Base-by-base conservation (phyloP, 306 rosid species). In the Rosa chinensis region DNA sequence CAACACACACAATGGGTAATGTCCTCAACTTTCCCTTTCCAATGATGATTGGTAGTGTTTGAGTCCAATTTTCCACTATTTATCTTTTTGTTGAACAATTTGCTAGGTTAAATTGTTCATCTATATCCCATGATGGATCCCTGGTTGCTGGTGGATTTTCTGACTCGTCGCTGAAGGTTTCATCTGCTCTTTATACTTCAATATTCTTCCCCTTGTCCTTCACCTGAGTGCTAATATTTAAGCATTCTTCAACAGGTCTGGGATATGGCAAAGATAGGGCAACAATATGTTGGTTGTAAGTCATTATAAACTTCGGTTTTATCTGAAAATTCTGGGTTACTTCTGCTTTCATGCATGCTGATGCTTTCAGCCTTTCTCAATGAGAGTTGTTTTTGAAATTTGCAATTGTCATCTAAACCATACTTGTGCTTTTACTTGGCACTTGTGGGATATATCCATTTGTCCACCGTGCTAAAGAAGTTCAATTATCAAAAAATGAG, bases 231-330 rank as follows among this genome's bases (percentile, higher is more conserved):
- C 69, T 88, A 73, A 77, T 73, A 45, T 79, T 69, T 53, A 73
- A 83, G 71, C 63, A 39, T 82, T 45, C 73, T 59, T 85, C 21
- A 13, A 17, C 82, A 95, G 99, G 88, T 96, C 39, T 96, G 99
- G 99, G 98, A 96, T 88, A 96, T 93, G 97, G 92, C 98, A 78
- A 91, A 89, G 89, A 93, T 96, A 79, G 97, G 99, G 85, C 97
- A 91, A 80, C 94, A 88, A 77, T 53, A 85, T 66, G 78, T 73
- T 70, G 86, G 39, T 82, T 85, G 99, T 91, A 86, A 90, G 97
- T 93, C 5, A 61, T 45, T 8, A 23, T 72, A 10, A 59, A 69
- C n/a, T 45, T 75, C 66, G 59, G 43, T 79, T 72, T 28, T 55
- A 35, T 55, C 5, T 66, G 67, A 53, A 0, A 49, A 13, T 75